phyloP scores from a whole-genome alignment of 1,139 yeast genomes.

The Kurtzmaniella quercitrusa region DNA sequence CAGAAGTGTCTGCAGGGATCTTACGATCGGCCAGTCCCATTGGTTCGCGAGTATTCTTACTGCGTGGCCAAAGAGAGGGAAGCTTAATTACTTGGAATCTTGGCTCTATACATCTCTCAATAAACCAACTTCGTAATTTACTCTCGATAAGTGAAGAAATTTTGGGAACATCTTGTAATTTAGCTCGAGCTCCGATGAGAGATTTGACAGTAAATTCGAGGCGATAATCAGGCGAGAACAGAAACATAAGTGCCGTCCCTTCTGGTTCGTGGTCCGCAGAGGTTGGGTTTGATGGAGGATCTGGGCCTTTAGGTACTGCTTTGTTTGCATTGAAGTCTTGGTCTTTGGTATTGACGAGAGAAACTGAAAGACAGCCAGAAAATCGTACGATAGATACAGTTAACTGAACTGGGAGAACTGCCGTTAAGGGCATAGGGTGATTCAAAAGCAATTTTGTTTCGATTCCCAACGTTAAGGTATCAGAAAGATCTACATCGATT shows the following conservation, averaged over 20 bases:
- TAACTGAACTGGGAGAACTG: constrained; percentile 77
- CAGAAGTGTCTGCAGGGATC: not conserved
- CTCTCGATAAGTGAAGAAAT: constrained; percentile 81
- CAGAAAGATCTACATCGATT: constrained; percentile 89
- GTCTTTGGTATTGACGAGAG: constrained; percentile 55
- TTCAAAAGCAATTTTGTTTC: constrained; percentile 80
- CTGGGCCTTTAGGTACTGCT: not conserved
- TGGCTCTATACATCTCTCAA: constrained; percentile 91
- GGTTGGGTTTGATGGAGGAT: not conserved
- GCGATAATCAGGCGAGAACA: constrained; percentile 86
- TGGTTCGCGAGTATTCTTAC: constrained; percentile 59
- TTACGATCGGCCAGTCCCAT: constrained; percentile 12
- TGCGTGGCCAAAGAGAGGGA: constrained; percentile 90
- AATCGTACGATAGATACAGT: constrained; percentile 88
- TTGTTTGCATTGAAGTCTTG: constrained; percentile 21
- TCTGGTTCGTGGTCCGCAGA: constrained; percentile 14
- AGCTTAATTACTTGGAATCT: constrained; percentile 77
- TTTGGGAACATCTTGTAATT: constrained; percentile 90
- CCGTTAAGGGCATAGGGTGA: constrained; percentile 81
- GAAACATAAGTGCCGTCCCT: constrained; percentile 76
- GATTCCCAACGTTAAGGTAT: constrained; percentile 83
- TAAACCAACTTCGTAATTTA: constrained; percentile 82
- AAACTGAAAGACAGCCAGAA: constrained; percentile 87
- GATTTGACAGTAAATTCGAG: constrained; percentile 84
- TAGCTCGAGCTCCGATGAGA: constrained; percentile 86